Base-by-base conservation (phyloP, 306 rosid genomes). In the Citrullus colocynthis region DNA sequence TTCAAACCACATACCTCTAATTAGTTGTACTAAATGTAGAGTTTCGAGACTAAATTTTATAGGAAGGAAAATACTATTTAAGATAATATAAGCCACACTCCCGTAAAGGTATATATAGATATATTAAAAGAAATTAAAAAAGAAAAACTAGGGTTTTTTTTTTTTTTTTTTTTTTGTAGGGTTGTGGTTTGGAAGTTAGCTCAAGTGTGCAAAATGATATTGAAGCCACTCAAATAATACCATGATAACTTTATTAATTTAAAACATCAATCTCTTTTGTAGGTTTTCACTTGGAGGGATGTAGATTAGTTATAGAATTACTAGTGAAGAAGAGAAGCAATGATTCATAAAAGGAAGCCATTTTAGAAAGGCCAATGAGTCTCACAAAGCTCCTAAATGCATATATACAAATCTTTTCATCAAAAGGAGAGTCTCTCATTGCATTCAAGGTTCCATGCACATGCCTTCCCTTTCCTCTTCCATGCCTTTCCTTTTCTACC, bases 371-470 rank as follows among this genome's bases (percentile, higher is more conserved):
- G 89, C 89, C 85, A 90, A 90, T 5, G 21, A 84, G 5, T 49
- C 77, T 7, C 75, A 72, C 66, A 59, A 81, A 84, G 74, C 83
- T 87, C 75, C 84, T 72, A 12, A 45, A 48, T 73, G 39, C 77
- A 73, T 73, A 51, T 73, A 49, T 48, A 73, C 89, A 87, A 89
- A 83, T 41, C 36, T 83, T 89, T 89, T 65, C 87, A 85, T 88
- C 80, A 89, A 92, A 90, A 90, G 92, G 67, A 86, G 92, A 83
- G 89, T 51, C 84, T 80, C 80, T 81, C 81, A 79, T 71, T 81
- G 88, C 81, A 83, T 83, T 89, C 82, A 56, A 84, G 89, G 88
- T 80, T 79, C 88, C 80, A 81, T 64, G 88, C 90, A 88, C 93
- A 87, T 89, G 96, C 93, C 63, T 82, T 83, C 74, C 74, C 36